phyloP scores from a whole-genome alignment of 78 protist genomes.

The Cavenderia fasciculata region DNA sequence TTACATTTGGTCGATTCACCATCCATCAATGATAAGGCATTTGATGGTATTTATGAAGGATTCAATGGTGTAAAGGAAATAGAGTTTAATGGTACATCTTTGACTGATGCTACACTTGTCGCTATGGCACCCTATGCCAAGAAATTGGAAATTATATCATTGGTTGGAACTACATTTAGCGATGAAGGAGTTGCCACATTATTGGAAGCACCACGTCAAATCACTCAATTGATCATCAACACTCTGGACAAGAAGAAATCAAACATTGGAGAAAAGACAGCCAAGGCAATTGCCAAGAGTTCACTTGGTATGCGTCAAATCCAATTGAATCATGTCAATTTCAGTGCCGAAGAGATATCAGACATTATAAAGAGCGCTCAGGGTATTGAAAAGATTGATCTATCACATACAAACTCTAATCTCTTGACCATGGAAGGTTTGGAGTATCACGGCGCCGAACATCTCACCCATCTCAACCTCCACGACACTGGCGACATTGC shows the following conservation, averaged over 20 bases:
- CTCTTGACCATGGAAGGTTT: neutral
- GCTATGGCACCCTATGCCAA: conserved; percentile 35
- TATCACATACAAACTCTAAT: conserved; percentile 3
- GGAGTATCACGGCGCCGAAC: conserved; percentile 18
- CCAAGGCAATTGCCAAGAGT: neutral
- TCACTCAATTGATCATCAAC: conserved; percentile 5
- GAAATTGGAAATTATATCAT: neutral
- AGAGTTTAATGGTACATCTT: neutral
- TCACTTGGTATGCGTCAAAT: neutral
- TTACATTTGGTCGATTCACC: neutral
- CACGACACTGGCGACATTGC: neutral
- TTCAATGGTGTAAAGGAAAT: neutral
- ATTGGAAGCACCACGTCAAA: neutral
- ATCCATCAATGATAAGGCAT: conserved; percentile 1
- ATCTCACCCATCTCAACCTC: conserved; percentile 9
- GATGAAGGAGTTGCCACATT: conserved; percentile 26
- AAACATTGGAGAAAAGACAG: conserved; percentile 14
- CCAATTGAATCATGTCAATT: neutral
- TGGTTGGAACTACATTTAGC: neutral
- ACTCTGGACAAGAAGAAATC: too few relatives aligned
- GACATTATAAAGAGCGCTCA: conserved; percentile 4
- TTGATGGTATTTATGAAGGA: neutral
- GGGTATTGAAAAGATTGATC: neutral
- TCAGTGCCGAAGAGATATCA: neutral
- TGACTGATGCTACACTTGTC: conserved; percentile 5